phyloP scores from a whole-genome alignment of 306 rosid genomes.

The Malus sylvestris region DNA sequence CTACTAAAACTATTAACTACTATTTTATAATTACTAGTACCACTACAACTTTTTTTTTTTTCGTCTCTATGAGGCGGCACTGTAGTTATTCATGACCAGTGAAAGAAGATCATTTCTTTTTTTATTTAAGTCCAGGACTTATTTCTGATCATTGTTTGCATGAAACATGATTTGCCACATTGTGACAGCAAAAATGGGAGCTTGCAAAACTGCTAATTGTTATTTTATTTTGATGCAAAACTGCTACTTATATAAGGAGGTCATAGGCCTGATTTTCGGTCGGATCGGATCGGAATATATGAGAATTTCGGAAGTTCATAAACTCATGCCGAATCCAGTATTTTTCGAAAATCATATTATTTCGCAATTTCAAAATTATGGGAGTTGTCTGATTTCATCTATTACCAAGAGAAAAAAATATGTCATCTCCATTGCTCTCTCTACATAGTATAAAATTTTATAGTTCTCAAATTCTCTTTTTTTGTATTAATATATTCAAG shows the following conservation, averaged over 20 bases:
- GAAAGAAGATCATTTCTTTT: neutral
- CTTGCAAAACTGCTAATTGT: neutral
- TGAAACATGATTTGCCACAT: neutral
- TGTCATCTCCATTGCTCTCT: too few species aligned
- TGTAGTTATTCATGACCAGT: neutral
- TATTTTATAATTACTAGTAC: neutral
- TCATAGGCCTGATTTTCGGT: too few species aligned
- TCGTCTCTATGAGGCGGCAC: neutral
- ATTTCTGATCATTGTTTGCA: neutral
- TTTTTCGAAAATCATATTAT: too few species aligned
- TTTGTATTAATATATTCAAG: too few species aligned
- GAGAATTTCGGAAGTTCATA: too few species aligned
- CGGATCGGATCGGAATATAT: too few species aligned
- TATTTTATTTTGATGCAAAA: neutral
- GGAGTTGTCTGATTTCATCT: too few species aligned
- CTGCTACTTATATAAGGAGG: neutral
- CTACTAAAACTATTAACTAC: neutral
- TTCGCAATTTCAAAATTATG: too few species aligned
- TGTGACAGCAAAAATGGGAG: neutral
- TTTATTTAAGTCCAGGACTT: neutral
- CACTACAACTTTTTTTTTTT: neutral
- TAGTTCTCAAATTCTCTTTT: too few species aligned
- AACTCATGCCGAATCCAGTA: too few species aligned
- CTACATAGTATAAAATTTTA: too few species aligned
- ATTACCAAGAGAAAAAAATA: too few species aligned